Percentiles rank a stretch among this genome's conserved stretches.
Conservation (phyloP, 2,329 filamentous ascomycete species). For the Allantophomopsis lycopodina region DNA sequence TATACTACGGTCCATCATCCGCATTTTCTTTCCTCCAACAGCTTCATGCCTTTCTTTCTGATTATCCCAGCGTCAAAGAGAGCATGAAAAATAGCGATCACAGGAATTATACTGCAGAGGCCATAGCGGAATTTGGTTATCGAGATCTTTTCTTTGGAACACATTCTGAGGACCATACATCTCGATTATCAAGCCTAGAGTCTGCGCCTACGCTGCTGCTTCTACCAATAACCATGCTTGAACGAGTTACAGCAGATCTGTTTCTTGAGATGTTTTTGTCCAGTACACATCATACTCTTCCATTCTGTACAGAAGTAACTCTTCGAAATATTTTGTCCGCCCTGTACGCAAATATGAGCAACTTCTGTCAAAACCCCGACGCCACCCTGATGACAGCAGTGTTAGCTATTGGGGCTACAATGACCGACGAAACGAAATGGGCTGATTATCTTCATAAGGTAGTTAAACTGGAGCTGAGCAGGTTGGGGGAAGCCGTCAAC, state of each 20-base stretch:
- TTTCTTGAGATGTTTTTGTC: constrained; percentile 1
- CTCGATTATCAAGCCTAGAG: not conserved
- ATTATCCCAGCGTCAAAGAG: not conserved
- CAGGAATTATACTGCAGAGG: constrained; percentile 1
- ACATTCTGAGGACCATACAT: not conserved
- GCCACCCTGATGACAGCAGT: constrained; percentile 1
- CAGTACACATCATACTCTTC: constrained; percentile 1
- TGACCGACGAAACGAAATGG: constrained; percentile 1
- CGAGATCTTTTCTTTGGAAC: constrained; percentile 3
- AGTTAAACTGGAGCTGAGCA: not conserved
- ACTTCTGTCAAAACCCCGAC: constrained; percentile 1
- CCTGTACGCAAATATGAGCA: constrained; percentile 1
- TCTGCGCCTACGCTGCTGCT: not conserved
- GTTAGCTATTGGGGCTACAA: constrained; percentile 3
- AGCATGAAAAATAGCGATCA: constrained; percentile 1
- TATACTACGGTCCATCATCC: constrained; percentile 3
- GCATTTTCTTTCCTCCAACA: constrained; percentile 3
- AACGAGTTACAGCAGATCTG: constrained; percentile 1
- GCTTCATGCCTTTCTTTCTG: constrained; percentile 3
- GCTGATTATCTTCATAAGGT: not conserved
- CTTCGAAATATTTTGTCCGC: constrained; percentile 1
- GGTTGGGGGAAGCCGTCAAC: constrained; percentile 1
- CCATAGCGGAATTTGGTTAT: constrained; percentile 3
- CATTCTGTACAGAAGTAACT: not conserved
- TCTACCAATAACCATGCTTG: not conserved